Conservation (phyloP, 2,329 filamentous ascomycete species). For the Bimuria novae-zelandiae region DNA sequence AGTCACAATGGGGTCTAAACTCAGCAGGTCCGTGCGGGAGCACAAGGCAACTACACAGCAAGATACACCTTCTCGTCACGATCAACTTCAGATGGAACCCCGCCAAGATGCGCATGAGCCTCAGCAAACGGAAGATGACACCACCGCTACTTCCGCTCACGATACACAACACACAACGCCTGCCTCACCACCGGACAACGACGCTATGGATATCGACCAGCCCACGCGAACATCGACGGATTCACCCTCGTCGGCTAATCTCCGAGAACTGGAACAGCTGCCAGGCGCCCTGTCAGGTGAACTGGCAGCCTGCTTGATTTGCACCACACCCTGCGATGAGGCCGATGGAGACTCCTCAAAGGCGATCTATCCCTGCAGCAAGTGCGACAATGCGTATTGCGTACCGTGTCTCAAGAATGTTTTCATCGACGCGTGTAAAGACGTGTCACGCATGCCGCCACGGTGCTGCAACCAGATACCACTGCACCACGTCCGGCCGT, state of each 20-base stretch:
- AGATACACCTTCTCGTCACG: conserved; percentile 16
- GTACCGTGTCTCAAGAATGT: conserved; percentile 45
- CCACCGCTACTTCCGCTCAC: conserved; percentile 6
- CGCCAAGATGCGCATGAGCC: conserved; percentile 9
- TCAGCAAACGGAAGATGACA: not conserved
- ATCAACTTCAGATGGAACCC: conserved; percentile 15
- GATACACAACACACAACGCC: not conserved
- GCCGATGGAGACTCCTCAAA: conserved; percentile 8
- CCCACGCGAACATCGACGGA: not conserved
- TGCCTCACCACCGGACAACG: not conserved
- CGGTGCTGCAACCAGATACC: conserved; percentile 53
- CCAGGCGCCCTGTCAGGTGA: not conserved
- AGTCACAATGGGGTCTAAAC: conserved; percentile 33
- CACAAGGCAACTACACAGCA: conserved; percentile 19
- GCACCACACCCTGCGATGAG: conserved; percentile 18
- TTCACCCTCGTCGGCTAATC: not conserved
- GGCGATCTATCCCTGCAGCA: conserved; percentile 38
- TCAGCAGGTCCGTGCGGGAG: conserved; percentile 28
- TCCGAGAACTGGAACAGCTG: not conserved
- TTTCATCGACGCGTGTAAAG: conserved; percentile 49
- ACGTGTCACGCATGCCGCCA: conserved; percentile 51
- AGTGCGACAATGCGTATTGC: conserved; percentile 41
- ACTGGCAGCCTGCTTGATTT: conserved; percentile 28
- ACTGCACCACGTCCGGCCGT: conserved; percentile 44
- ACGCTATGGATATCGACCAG: conserved; percentile 8